A percentile compares a stretch with the other conserved stretches of the same genome.
These are phyloP conservation scores for Elongisporangium undulatum DNA, from an alignment of 352 stramenopile genomes.

Conservation along the genomic window DNA sequence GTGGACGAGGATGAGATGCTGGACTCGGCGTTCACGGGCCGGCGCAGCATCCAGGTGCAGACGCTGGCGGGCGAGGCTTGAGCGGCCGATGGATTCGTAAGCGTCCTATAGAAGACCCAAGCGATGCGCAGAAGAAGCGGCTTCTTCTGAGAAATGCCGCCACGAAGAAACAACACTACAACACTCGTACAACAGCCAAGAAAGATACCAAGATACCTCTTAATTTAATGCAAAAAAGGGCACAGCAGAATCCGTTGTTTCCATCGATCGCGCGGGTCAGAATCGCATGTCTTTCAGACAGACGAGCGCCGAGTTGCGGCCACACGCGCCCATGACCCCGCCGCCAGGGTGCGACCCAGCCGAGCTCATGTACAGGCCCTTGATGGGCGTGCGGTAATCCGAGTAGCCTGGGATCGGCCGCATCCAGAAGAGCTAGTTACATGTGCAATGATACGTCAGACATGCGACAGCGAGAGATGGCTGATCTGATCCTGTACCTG, in stretches of 20 bases:
- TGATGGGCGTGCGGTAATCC: conserved; percentile 78
- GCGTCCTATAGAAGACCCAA: background rate
- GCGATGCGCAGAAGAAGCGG: no score
- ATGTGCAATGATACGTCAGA: background rate
- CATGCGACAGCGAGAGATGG: background rate
- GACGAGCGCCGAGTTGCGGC: conserved; percentile 76
- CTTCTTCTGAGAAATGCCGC: background rate
- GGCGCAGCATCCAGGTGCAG: conserved; percentile 79
- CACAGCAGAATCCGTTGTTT: background rate
- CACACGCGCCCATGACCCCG: conserved; percentile 89
- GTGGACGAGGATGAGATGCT: conserved; percentile 89
- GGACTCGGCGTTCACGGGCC: conserved; percentile 75
- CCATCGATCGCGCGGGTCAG: background rate
- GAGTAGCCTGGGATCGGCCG: conserved; percentile 79
- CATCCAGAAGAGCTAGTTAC: conserved; percentile 77
- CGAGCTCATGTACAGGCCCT: conserved; percentile 80
- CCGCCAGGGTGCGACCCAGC: conserved; percentile 86
- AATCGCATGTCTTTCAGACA: conserved; percentile 61
- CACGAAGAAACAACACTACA: conserved; percentile 14
- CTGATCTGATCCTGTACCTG: conserved; percentile 30
- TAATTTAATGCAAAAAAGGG: background rate
- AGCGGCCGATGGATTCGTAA: no score
- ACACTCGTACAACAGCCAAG: conserved; percentile 2
- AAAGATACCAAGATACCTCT: background rate
- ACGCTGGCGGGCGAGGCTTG: conserved; percentile 73